Percentiles rank a stretch among this genome's conserved stretches.
Conservation (phyloP, 192 early-diverging fungal genomes). For the Coemansia sp. region DNA sequence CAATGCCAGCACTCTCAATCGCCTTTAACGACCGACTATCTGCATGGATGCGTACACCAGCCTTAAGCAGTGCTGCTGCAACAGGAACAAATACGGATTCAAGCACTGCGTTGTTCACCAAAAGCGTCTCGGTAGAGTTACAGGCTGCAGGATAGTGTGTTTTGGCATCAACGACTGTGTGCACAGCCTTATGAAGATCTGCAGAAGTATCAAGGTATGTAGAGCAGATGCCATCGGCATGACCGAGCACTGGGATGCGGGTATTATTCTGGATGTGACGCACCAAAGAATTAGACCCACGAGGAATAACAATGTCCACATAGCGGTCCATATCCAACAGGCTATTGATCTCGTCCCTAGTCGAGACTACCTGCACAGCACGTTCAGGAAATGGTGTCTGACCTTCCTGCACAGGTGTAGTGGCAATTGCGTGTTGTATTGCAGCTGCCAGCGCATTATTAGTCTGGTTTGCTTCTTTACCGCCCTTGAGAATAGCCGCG, state of each 20-base stretch:
- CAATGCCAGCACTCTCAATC: conserved; percentile 26
- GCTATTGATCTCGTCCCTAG: conserved; percentile 82
- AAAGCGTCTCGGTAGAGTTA: conserved; percentile 89
- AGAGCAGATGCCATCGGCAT: conserved; percentile 97
- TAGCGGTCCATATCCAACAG: conserved; percentile 86
- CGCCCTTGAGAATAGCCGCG: conserved; percentile 97
- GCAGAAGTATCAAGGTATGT: conserved; percentile 83
- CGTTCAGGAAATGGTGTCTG: conserved; percentile 59
- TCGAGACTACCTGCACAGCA: conserved; percentile 85
- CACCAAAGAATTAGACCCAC: conserved; percentile 90
- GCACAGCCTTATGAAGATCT: conserved; percentile 72
- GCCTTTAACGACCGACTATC: conserved; percentile 57
- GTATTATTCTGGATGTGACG: conserved; percentile 89
- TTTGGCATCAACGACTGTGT: conserved; percentile 90
- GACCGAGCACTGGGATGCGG: conserved; percentile 98
- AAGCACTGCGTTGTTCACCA: conserved; percentile 69
- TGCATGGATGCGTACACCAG: conserved; percentile 62
- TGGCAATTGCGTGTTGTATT: conserved; percentile 75
- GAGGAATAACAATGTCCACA: conserved; percentile 94
- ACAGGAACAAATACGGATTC: conserved; percentile 55
- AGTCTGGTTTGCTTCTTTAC: conserved; percentile 83
- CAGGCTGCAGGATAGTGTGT: conserved; percentile 93
- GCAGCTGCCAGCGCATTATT: conserved; percentile 73
- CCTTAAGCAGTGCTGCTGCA: conserved; percentile 59
- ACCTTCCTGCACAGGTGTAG: conserved; percentile 34